Evolutionary conservation across 1,139 yeast species (phyloP), one percentile per base, ranked within the genome.

Genomic region (Blastobotrys indianensis): DNA sequence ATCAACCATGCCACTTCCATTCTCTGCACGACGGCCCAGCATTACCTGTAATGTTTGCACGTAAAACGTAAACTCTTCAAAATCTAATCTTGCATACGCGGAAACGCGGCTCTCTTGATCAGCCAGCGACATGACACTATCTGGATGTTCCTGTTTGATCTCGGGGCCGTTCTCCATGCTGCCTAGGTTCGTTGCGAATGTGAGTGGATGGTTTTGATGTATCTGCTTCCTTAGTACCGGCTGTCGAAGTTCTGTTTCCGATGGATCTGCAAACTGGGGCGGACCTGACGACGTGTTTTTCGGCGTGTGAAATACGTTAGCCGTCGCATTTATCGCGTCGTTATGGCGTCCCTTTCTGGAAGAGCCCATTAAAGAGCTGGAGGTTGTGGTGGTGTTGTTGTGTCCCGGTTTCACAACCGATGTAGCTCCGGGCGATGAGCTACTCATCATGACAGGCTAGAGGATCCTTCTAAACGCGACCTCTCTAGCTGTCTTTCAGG

Each of bases 11-110:
- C 57, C 71, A 68, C 55, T 69, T 58, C 56, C 73, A 55, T 85
- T 85, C 60, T 84, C 88, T 8, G 94, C 84, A 51, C 87, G 77
- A 55, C 99, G 75, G 6, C 99, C 99, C 37, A 92, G 70, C 7
- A 92, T 77, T 2, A 92, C 96, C 63, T 92, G 97, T 58, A 92
- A 73, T 1, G 98, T 92, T 66, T 92, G 98, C 3, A 92, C 96
- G 58, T 88, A 92, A 64, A 94, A 92, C 3, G 95, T 87, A 63
- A 83, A 90, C 54, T 87, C 81, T 51, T 86, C 95, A 65, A 92
- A 92, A 63, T 92, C 97, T 37, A 92, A 69, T 54, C 96, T 75
- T 1, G 98, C 98, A 63, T 92, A 92, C 1, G 98, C 98, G 8
- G 90, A 84, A 10, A 92, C 86, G 50, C 79, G 75, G 5, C 86